Conservation (phyloP, 2,329 filamentous ascomycete genomes). For the Didymella sp. region DNA sequence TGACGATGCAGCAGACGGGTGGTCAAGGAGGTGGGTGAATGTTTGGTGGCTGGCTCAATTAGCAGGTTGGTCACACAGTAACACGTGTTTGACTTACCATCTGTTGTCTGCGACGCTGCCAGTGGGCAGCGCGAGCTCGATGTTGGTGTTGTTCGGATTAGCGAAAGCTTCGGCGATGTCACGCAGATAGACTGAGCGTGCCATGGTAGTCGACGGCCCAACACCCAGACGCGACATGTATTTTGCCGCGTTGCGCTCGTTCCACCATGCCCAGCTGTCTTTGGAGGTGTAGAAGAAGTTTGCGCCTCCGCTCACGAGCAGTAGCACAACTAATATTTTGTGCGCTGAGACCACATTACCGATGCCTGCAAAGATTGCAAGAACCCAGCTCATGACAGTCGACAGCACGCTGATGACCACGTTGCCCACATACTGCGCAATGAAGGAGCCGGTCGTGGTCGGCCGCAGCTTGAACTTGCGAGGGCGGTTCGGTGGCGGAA, state of each 20-base stretch:
- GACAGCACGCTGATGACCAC: constrained; percentile 77
- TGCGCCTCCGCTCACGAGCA: constrained; percentile 71
- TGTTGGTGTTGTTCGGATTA: constrained; percentile 44
- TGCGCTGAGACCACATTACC: constrained; percentile 76
- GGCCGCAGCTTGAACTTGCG: constrained; percentile 55
- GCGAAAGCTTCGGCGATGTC: constrained; percentile 74
- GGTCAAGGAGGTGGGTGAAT: constrained; percentile 46
- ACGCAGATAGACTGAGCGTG: constrained; percentile 80
- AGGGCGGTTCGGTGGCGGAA: constrained; percentile 46
- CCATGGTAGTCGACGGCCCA: constrained; percentile 79
- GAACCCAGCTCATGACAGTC: constrained; percentile 77
- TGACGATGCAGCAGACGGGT: constrained; percentile 28
- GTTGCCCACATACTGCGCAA: constrained; percentile 75
- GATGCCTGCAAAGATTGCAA: constrained; percentile 69
- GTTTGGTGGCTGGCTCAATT: constrained; percentile 44
- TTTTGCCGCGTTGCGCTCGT: constrained; percentile 76
- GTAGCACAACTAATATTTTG: constrained; percentile 72
- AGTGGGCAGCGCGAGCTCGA: constrained; percentile 28
- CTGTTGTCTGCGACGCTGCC: constrained; percentile 30
- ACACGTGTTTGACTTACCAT: constrained; percentile 30
- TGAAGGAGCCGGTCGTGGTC: constrained; percentile 69
- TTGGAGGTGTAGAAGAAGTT: constrained; percentile 80
- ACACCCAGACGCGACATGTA: constrained; percentile 87
- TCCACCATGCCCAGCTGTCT: constrained; percentile 81
- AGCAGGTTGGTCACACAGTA: neutral